Conservation (phyloP, 768 basidiomycete species). For the Macrolepiota albuminosa region DNA sequence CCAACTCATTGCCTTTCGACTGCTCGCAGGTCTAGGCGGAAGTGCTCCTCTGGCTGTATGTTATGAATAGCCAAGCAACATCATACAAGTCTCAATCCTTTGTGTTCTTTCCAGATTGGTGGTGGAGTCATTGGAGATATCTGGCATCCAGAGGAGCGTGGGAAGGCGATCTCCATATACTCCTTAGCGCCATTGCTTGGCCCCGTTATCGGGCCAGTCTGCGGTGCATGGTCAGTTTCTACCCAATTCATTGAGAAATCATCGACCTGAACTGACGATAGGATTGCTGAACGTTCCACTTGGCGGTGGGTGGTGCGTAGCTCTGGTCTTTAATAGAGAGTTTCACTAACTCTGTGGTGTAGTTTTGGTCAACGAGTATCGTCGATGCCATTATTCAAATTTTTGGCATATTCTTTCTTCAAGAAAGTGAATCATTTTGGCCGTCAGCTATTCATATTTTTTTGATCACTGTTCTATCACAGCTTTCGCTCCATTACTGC, state of each 20-base stretch:
- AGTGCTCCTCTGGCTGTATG: constrained; percentile 63
- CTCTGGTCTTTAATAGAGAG: not conserved
- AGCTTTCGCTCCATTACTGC: constrained; percentile 41
- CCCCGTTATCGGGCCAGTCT: constrained; percentile 58
- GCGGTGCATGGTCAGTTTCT: constrained; percentile 48
- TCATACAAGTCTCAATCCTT: constrained; percentile 1
- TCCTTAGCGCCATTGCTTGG: constrained; percentile 63
- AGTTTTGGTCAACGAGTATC: constrained; percentile 69
- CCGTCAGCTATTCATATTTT: not conserved
- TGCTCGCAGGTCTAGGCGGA: constrained; percentile 68
- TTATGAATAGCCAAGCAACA: constrained; percentile 31
- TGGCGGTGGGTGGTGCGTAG: constrained; percentile 68
- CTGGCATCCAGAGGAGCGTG: constrained; percentile 59
- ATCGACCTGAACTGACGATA: constrained; percentile 6
- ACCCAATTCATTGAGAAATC: not conserved
- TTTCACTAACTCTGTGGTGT: not conserved
- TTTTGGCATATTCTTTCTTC: constrained; percentile 50
- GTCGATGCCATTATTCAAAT: constrained; percentile 50
- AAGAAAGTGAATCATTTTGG: constrained; percentile 47
- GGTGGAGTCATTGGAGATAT: constrained; percentile 63
- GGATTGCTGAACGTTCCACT: constrained; percentile 55
- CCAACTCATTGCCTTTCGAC: constrained; percentile 63
- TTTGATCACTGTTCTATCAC: constrained; percentile 10
- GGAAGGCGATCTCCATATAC: constrained; percentile 59
- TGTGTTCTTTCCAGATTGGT: constrained; percentile 34